Conservation (phyloP, 164 flowering plant species). For the Vitis cinerea region DNA sequence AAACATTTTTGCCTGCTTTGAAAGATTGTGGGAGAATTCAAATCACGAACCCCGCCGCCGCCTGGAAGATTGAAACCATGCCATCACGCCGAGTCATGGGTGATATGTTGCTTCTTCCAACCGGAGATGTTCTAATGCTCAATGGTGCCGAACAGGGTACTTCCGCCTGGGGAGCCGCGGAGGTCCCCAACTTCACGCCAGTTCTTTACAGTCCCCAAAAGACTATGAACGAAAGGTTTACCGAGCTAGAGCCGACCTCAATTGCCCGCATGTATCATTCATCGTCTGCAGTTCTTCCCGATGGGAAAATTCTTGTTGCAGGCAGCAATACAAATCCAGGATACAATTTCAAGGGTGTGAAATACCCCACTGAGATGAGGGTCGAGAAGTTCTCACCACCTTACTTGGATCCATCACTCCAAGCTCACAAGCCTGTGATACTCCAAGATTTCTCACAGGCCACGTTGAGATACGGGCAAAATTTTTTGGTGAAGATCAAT, state of each 20-base stretch:
- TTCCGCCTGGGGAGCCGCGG: slow-evolving; percentile 65
- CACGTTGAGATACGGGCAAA: slow-evolving; percentile 28
- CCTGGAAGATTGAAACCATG: slow-evolving; percentile 74
- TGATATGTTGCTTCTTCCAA: slow-evolving; percentile 76
- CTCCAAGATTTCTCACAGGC: background rate
- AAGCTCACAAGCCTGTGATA: slow-evolving; percentile 29
- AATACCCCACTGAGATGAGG: slow-evolving; percentile 72
- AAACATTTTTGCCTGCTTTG: slow-evolving; percentile 39
- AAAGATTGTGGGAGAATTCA: slow-evolving; percentile 51
- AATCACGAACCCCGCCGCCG: slow-evolving; percentile 27
- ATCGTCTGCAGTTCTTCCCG: slow-evolving; percentile 49
- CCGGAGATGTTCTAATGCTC: slow-evolving; percentile 59
- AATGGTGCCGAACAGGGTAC: slow-evolving; percentile 80
- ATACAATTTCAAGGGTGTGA: slow-evolving; percentile 37
- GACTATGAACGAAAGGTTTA: slow-evolving; percentile 29
- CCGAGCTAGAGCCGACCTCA: slow-evolving; percentile 22
- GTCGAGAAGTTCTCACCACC: slow-evolving; percentile 82
- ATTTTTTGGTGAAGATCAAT: slow-evolving; percentile 23
- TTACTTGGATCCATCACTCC: slow-evolving; percentile 51
- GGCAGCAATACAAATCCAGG: slow-evolving; percentile 70
- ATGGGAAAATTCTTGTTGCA: slow-evolving; percentile 60
- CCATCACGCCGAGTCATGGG: slow-evolving; percentile 69
- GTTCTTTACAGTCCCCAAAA: slow-evolving; percentile 44
- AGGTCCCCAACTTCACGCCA: slow-evolving; percentile 51
- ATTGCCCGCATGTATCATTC: slow-evolving; percentile 94